A percentile compares a stretch with the other conserved stretches of the same genome.
Conservation (phyloP, 2,329 filamentous ascomycete genomes). For the Scleromitrula shiraiana region DNA sequence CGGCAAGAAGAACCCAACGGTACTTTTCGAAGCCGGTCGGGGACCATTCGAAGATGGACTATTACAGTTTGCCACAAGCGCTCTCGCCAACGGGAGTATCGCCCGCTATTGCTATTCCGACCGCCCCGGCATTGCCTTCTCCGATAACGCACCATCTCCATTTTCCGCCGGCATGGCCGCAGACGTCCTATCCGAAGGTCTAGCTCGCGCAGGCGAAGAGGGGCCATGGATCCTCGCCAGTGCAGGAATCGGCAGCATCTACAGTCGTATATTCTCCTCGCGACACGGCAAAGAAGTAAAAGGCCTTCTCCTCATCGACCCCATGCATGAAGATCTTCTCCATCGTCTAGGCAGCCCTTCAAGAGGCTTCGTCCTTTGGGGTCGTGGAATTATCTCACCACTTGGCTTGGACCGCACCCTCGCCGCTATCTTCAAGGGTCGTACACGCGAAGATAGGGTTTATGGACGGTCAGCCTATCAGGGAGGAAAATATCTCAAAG, state of each 20-base stretch:
- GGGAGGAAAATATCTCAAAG: conserved; percentile 76
- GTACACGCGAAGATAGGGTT: conserved; percentile 73
- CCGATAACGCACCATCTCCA: conserved; percentile 87
- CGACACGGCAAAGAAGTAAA: conserved; percentile 67
- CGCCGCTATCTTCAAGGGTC: conserved; percentile 74
- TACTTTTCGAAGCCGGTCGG: conserved; percentile 81
- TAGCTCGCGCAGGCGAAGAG: conserved; percentile 69
- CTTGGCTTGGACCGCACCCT: conserved; percentile 74
- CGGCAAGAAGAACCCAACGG: conserved; percentile 59
- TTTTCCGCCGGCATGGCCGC: conserved; percentile 90
- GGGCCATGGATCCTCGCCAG: conserved; percentile 87
- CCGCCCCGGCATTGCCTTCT: conserved; percentile 80
- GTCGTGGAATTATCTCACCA: conserved; percentile 76
- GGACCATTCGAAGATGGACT: conserved; percentile 70
- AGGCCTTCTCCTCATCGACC: conserved; percentile 79
- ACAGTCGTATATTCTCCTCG: conserved; percentile 84
- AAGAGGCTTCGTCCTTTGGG: conserved; percentile 79
- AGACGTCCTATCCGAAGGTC: conserved; percentile 78
- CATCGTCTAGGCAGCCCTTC: conserved; percentile 55
- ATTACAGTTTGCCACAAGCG: conserved; percentile 69
- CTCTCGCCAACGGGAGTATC: conserved; percentile 73
- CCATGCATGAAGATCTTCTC: conserved; percentile 81
- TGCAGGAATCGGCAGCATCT: conserved; percentile 79
- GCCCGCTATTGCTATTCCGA: conserved; percentile 91
- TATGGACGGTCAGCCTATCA: conserved; percentile 76